Evolutionary conservation across 768 basidiomycete genomes (phyloP).

Genomic region (Kwoniella sp.): DNA sequence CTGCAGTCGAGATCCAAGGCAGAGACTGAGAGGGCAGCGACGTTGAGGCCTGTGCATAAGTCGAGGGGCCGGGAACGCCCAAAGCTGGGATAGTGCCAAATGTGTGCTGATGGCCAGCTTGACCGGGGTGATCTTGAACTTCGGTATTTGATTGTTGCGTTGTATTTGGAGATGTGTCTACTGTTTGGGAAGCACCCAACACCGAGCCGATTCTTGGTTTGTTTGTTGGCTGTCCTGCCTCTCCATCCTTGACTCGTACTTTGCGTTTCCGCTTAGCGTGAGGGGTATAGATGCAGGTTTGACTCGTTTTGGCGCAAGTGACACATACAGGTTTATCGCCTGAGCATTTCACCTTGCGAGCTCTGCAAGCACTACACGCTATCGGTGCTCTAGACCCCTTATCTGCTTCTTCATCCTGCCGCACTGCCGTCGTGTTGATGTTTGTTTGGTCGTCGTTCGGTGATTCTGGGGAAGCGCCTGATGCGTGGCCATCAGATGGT

Average conservation of each 20-base stretch:
- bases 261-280: conserved; percentile 12
- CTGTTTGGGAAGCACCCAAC: neutral
- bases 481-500: too few species aligned
- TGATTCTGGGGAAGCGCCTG: neutral
- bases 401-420: neutral
- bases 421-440: too few species aligned
- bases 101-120: neutral
- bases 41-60: neutral
- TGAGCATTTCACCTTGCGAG: conserved; percentile 16
- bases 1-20: neutral
- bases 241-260: neutral
- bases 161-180: neutral
- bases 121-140: neutral
- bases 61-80: conserved; percentile 1
- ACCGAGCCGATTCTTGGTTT: neutral
- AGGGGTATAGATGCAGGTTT: conserved; percentile 11
- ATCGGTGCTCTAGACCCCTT: neutral
- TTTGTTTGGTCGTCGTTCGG: neutral
- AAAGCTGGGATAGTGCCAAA: neutral
- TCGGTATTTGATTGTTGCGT: neutral
- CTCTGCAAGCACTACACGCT: conserved; percentile 14
- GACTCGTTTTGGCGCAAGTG: conserved; percentile 1
- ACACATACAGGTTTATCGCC: conserved; percentile 15
- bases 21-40: neutral
- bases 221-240: neutral